Base-by-base conservation (phyloP, 495 filamentous ascomycete genomes). In the Thermothielavioides terrestris region DNA sequence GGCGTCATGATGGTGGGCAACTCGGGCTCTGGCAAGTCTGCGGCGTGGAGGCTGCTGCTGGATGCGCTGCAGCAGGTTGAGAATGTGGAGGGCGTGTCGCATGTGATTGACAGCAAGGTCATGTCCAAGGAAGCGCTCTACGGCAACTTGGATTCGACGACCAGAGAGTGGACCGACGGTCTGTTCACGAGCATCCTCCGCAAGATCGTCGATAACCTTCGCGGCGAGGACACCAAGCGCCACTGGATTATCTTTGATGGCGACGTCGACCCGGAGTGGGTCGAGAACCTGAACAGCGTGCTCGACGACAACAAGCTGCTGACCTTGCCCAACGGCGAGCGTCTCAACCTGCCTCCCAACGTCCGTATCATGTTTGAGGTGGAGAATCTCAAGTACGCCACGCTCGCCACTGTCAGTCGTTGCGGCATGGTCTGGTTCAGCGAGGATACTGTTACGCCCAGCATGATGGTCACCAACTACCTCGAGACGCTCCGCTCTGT, bases 361-460 rank as follows among this genome's bases (percentile, higher is more conserved):
- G 92, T 99, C 20, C 88, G 92, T 49, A 94, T 99, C 66, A 94
- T 99, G 88, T 99, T 99, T 54, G 92, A 99, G 70, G 92, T 99
- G 22, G 94, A 97, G 70, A 97, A 82, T n/a, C 75, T 99, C 34
- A 94, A 91, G 60, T 99, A 99, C 64, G 92, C 92, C 32, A 99
- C 92, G 0, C 77, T 97, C 34, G 92, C 92, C 32, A 99, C 92
- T 32, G 92, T 99, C 58, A 89, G 83, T 83, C 89, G 92, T 70
- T 99, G 92, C 68, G 92, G 92, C 75, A 99, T 99, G 92, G 92
- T 99, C 7, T 99, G 92, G 92, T 97, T 96, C 70, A 97, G 90
- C 61, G 90, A 94, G 53, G 94, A 99, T 60, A 97, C 88, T 15
- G 89, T 99, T 34, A 90, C 87, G 17, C 78, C 88, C 6, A 78